Evolutionary conservation across 495 filamentous ascomycete genomes (phyloP).

Genomic region (Neurospora sublineolata): DNA sequence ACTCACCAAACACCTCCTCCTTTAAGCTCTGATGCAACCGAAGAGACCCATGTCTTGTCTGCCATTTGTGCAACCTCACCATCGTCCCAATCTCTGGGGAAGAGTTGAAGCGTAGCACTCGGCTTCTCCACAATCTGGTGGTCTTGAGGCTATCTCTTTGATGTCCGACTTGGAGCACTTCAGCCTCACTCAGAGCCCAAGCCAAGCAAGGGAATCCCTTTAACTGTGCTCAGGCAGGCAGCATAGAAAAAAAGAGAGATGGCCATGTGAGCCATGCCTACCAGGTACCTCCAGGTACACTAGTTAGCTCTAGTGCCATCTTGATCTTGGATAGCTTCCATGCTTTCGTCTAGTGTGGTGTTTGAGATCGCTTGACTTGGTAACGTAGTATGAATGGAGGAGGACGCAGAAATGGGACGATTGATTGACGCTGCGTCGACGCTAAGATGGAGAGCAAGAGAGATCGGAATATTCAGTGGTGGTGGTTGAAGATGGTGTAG

Average conservation of each 20-base stretch:
- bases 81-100: background rate
- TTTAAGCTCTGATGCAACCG: slow-evolving; percentile 8
- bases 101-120: slow-evolving; percentile 1
- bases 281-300: background rate
- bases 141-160: background rate
- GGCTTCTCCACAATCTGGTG: slow-evolving; percentile 5
- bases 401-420: background rate
- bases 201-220: background rate
- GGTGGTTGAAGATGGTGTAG: background rate
- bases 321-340: background rate
- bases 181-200: background rate
- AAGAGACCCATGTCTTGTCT: slow-evolving; percentile 3
- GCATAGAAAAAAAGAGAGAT: background rate
- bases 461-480: background rate
- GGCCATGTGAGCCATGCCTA: background rate
- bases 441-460: background rate
- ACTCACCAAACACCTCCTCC: slow-evolving; percentile 2
- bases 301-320: background rate
- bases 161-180: background rate
- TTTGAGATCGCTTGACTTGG: background rate
- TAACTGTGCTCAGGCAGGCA: background rate
- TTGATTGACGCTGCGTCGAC: background rate
- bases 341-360: background rate
- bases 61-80: background rate
- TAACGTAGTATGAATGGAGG: background rate